Base-by-base conservation (phyloP, 805 yeast species). In the Priceomyces melissophilus region DNA sequence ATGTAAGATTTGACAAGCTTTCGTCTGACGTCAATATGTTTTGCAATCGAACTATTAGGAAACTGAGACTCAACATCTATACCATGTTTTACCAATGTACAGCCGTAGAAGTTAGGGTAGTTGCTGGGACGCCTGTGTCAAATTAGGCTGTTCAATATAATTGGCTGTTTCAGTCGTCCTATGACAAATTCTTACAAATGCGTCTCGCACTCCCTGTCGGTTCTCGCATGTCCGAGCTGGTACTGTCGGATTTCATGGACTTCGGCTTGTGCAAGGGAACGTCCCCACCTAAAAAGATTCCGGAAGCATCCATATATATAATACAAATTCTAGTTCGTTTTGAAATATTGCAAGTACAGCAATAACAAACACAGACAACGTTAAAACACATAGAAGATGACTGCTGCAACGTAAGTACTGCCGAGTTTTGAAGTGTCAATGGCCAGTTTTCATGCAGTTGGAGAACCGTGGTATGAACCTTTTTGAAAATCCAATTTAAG, bases 381-480 rank as follows among this genome's bases (percentile, higher is more conserved):
- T 8, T 26, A 35, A 16, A 11, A 35, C 16, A 35, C 11, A 16
- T 33, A 35, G 33, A 43, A 49, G 36, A 63, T 65, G 71, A 59
- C 70, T 63, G 63, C 71, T 60, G 71, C 73, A 53, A 63, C 67
- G 73, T 67, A 67, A 50, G 73, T 67, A 57, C 49, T 16, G 2
- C 10, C 13, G 3, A 25, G 4, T 4, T 27, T 11, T 14, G 6
- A 10, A 13, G 14, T 33, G 30, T 32, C 16, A n/a, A 15, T 12
- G 13, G 20, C 16, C 14, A 15, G 26, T 33, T 15, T 23, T 26
- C 7, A 20, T 20, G 25, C 25, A 20, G 8, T 20, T 4, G 4
- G 8, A 8, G 25, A 8, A 20, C 25, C 25, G 25, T 20, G 25
- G 25, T 20, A 20, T 20, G n/a, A 20, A 20, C 8, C 8, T 8